A percentile compares a stretch with the other conserved stretches of the same genome.
Evolutionary conservation across 352 stramenopile species (phyloP).

Genomic region (Phytopythium montanum): DNA sequence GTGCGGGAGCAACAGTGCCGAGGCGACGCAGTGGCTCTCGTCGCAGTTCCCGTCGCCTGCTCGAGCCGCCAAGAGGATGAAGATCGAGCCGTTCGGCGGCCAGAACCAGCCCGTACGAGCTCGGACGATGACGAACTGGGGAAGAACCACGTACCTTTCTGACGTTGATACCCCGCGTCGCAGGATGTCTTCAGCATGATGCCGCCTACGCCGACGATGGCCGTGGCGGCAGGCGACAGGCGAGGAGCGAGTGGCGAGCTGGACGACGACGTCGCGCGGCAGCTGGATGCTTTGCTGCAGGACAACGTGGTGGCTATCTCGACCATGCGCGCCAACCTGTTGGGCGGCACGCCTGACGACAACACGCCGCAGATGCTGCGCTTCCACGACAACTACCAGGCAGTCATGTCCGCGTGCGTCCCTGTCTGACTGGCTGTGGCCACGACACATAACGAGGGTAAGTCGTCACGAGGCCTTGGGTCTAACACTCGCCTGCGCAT

Average conservation of each 20-base stretch:
- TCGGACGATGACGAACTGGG: not conserved
- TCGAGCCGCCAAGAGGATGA: constrained; percentile 50
- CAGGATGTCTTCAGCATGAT: constrained; percentile 1
- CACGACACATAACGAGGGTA: not conserved
- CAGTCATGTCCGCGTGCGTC: constrained; percentile 57
- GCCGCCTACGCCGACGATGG: not conserved
- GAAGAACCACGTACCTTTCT: not conserved
- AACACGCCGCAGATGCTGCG: constrained; percentile 57
- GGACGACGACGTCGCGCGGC: constrained; percentile 25
- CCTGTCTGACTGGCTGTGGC: not conserved
- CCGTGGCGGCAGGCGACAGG: not conserved
- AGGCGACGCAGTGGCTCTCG: constrained; percentile 9
- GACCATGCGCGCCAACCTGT: constrained; percentile 65
- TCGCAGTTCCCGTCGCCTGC: not conserved
- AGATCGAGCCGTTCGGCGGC: constrained; percentile 49
- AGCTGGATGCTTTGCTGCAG: constrained; percentile 53
- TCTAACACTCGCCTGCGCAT: not conserved
- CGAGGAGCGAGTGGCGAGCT: constrained; percentile 13
- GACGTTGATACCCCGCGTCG: not conserved
- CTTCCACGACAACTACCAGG: constrained; percentile 67
- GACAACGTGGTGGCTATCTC: constrained; percentile 65
- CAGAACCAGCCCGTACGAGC: constrained; percentile 10
- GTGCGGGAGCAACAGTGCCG: constrained; percentile 13
- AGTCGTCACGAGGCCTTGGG: not conserved
- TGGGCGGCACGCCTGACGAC: constrained; percentile 47